Evolutionary conservation across 2,329 filamentous ascomycete species (phyloP).

Genomic region (Ophiosphaerella korrae): DNA sequence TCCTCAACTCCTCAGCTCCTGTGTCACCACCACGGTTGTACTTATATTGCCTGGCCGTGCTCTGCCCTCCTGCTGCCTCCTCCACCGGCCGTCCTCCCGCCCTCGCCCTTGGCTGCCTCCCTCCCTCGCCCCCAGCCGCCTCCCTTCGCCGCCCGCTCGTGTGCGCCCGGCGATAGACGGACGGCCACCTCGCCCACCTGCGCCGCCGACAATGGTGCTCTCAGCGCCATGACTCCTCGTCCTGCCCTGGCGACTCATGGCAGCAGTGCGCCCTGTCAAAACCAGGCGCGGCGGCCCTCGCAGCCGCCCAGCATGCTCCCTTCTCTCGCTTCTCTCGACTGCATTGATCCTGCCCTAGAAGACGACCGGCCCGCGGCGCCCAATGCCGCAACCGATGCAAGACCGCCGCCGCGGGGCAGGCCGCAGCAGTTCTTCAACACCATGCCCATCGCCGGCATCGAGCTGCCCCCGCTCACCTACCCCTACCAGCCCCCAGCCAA

Average conservation of each 20-base stretch:
- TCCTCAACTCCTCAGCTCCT: no score
- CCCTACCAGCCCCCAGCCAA: constrained; percentile 26
- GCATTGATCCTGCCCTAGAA: constrained; percentile 43
- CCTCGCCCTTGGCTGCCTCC: no score
- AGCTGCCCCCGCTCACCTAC: constrained; percentile 25
- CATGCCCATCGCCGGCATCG: constrained; percentile 16
- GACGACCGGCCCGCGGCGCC: no score
- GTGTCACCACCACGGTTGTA: no score
- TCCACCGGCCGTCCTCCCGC: no score
- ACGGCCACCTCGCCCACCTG: constrained; percentile 10
- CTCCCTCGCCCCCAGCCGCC: constrained; percentile 9
- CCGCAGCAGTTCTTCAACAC: constrained; percentile 42
- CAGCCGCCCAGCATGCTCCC: constrained; percentile 25
- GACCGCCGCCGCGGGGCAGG: constrained; percentile 38
- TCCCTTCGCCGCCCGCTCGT: constrained; percentile 20
- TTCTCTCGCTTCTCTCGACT: constrained; percentile 31
- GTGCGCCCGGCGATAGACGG: no score
- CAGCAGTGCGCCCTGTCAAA: constrained; percentile 36
- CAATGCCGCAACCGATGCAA: constrained; percentile 25
- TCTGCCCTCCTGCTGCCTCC: background rate
- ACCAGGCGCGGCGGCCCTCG: constrained; percentile 34
- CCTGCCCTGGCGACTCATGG: constrained; percentile 48
- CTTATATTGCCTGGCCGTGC: no score
- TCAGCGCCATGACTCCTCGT: constrained; percentile 52
- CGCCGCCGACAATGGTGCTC: constrained; percentile 47